Base-by-base conservation (phyloP, 1,284 basidiomycete genomes). In the Boletus holoroseus region DNA sequence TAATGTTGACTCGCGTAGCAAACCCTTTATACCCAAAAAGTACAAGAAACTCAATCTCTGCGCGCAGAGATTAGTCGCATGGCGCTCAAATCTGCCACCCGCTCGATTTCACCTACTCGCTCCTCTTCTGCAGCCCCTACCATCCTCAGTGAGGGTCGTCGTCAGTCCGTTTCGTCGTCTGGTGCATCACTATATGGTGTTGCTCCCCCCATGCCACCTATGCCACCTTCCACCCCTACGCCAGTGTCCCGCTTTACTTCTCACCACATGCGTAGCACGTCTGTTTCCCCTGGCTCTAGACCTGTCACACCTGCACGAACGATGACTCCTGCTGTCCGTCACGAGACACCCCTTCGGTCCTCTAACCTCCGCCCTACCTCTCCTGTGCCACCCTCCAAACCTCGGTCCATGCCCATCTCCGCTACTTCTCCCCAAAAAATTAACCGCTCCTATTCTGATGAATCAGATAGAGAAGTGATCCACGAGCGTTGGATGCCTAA, bases 1-100 rank as follows among this genome's bases (percentile, higher is more conserved):
- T 50, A 31, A 57, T 48, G n/a, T 43, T 55, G 44, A 34, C 40
- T 51, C 44, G 52, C 53, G 28, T 61, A 85, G 82, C 78, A 81
- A 67, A 64, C 73, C 51, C 74, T 77, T 63, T 82, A 81, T 68
- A 71, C 74, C 56, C 78, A 82, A 72, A 84, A 82, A 74, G 73
- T 78, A 51, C 82, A 82, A 69, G 85, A 88, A 69, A 80, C 76
- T 61, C 79, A 83, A 62, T 73, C 73, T 60, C 75, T 88, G 42
- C 81, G 81, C 44, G 73, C 76, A 50, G 85, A 88, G 68, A 68
- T 85, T 51, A 78, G 69, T 66, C 77, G 82, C 47, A 47, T 59
- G 43, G 67, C 67, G 52, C 64, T 79, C 54, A 78, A 74, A 60
- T 72, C 74, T 18, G 63, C 76, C 28, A 65, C 74, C 1, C 43